Conservation (phyloP, 2,329 filamentous ascomycete genomes). For the Botrytis elliptica region DNA sequence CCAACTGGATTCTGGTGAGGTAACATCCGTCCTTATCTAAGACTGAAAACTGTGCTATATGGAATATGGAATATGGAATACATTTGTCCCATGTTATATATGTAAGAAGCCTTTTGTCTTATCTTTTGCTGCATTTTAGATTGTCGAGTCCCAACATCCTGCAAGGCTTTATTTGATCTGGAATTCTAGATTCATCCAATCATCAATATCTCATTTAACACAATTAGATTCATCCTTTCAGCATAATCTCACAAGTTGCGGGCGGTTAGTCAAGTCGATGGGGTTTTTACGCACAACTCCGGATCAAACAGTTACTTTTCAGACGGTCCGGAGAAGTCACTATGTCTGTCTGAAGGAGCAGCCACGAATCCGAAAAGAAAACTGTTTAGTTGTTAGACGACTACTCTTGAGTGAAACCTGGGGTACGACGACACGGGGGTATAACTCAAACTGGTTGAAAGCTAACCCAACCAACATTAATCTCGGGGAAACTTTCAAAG, state of each 20-base stretch:
- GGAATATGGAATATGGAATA: not conserved
- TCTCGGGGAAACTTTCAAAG: not conserved
- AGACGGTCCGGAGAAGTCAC: not conserved
- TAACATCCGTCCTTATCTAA: not conserved
- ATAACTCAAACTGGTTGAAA: not conserved
- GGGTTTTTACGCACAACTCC: not conserved
- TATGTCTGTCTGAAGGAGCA: not conserved
- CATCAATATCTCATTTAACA: not conserved
- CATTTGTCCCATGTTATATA: not conserved
- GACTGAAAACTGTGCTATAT: not conserved
- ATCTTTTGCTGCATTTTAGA: slow-evolving; percentile 3
- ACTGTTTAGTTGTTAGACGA: not conserved
- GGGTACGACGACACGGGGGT: slow-evolving; percentile 12
- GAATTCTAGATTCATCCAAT: not conserved
- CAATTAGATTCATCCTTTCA: not conserved
- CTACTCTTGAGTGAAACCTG: not conserved
- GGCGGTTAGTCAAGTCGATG: not conserved
- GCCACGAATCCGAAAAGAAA: not conserved
- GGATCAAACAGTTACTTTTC: not conserved
- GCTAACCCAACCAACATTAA: slow-evolving; percentile 3
- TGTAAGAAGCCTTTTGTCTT: slow-evolving; percentile 2
- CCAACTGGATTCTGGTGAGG: not conserved
- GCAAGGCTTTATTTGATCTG: not conserved
- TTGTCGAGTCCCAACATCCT: slow-evolving; percentile 8
- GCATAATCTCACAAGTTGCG: not conserved